Conservation (phyloP, 805 yeast species). For the Schizosaccharomyces octosporus region DNA sequence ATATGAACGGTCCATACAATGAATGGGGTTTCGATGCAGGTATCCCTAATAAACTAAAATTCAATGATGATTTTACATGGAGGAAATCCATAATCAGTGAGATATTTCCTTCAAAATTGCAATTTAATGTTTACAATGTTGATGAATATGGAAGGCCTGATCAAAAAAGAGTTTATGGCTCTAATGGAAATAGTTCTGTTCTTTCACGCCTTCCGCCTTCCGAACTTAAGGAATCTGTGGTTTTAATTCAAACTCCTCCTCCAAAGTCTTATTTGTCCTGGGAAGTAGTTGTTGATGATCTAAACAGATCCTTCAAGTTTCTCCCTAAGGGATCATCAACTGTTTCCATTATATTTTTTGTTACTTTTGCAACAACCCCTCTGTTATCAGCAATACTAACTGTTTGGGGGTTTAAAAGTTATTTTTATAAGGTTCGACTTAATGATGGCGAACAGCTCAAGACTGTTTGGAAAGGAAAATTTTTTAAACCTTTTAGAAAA, state of each 20-base stretch:
- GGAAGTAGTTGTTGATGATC: background rate
- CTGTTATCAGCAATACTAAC: background rate
- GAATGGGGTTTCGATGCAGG: slow-evolving; percentile 2
- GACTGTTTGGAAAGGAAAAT: background rate
- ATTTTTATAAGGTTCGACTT: background rate
- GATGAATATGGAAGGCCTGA: background rate
- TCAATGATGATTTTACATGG: background rate
- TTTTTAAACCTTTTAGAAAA: background rate
- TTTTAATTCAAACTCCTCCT: background rate
- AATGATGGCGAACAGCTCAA: background rate
- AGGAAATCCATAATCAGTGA: background rate
- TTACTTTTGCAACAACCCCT: background rate
- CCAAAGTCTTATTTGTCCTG: background rate
- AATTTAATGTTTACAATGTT: slow-evolving; percentile 2
- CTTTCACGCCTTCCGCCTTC: background rate
- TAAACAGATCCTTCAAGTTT: background rate
- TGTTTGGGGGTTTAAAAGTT: background rate
- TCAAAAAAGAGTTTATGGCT: background rate
- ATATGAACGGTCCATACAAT: background rate
- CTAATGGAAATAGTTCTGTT: background rate
- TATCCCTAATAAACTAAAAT: background rate
- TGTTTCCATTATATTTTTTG: background rate
- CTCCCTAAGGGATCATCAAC: background rate
- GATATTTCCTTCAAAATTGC: background rate
- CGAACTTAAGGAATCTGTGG: background rate